phyloP scores from a whole-genome alignment of 495 filamentous ascomycete species.

The Hypoxylon fuscum region DNA sequence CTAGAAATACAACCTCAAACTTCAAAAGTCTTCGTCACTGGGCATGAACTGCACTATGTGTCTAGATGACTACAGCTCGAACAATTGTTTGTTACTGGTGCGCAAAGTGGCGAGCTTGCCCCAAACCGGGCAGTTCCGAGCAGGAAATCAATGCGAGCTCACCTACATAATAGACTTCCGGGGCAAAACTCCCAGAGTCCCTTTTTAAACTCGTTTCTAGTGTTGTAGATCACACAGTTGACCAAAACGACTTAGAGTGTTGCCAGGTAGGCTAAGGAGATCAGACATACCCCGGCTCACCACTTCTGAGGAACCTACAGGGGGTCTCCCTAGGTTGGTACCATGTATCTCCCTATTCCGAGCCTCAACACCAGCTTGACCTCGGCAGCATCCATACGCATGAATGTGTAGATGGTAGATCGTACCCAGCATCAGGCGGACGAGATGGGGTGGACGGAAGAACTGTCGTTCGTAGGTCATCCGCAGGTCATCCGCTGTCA shows the following conservation, averaged over 20 bases:
- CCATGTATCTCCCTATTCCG: constrained; percentile 26
- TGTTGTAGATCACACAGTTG: constrained; percentile 45
- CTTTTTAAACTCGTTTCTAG: constrained; percentile 37
- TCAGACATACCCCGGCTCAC: constrained; percentile 20
- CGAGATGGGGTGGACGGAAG: constrained; percentile 13
- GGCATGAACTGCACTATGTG: constrained; percentile 3
- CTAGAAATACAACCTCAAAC: constrained; percentile 8
- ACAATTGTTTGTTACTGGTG: constrained; percentile 14
- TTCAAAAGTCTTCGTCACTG: not conserved
- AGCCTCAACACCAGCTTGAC: constrained; percentile 22
- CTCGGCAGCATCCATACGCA: constrained; percentile 11
- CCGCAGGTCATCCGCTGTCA: too few species aligned
- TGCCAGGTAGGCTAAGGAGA: constrained; percentile 31
- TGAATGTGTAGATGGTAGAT: constrained; percentile 25
- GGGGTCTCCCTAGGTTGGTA: constrained; percentile 13
- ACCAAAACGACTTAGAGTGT: constrained; percentile 22
- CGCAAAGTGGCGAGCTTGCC: constrained; percentile 14
- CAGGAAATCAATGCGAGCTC: constrained; percentile 30
- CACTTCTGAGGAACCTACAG: constrained; percentile 2
- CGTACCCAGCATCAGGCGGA: constrained; percentile 2
- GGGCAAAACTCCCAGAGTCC: not conserved
- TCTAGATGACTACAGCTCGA: constrained; percentile 2
- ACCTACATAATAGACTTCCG: constrained; percentile 9
- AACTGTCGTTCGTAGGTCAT: constrained; percentile 4
- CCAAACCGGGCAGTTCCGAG: constrained; percentile 18